Conservation (phyloP, 345 rosid genomes). For the Arabidopsis arenosa region DNA sequence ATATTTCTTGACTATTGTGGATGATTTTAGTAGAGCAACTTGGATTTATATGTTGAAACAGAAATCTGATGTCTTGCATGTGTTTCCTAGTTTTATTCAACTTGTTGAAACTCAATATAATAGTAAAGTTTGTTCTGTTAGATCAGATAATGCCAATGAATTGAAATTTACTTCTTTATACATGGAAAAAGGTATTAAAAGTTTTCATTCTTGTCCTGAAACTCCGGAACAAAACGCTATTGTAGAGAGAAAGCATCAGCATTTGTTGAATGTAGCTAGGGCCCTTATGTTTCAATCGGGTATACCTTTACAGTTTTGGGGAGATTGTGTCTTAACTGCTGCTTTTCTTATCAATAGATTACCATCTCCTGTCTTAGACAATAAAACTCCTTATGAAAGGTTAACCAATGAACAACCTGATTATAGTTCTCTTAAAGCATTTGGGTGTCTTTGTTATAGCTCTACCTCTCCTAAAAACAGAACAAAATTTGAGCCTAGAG, state of each 20-base stretch:
- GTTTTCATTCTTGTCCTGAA: not conserved
- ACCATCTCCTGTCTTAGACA: not conserved
- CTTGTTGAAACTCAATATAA: not conserved
- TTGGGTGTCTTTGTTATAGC: not conserved
- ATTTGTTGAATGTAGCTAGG: not conserved
- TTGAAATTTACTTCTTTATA: too few species aligned
- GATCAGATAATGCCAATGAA: not conserved
- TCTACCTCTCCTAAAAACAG: not conserved
- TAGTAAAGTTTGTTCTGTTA: not conserved
- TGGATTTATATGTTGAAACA: not conserved
- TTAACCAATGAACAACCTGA: fast-evolving
- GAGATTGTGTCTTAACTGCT: not conserved
- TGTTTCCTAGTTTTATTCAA: not conserved
- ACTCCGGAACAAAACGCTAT: not conserved
- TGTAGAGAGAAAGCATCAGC: not conserved
- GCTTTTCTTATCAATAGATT: not conserved
- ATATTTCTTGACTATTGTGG: too few species aligned
- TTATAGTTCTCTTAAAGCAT: not conserved
- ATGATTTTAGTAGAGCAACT: not conserved
- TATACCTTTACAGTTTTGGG: not conserved
- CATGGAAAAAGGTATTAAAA: not conserved
- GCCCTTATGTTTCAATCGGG: not conserved
- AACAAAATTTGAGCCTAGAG: not conserved
- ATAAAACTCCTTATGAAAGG: not conserved
- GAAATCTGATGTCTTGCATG: not conserved